Percentiles rank a stretch among this genome's conserved stretches.
Evolutionary conservation across 768 basidiomycete species (phyloP).

Genomic region (Mrakia blollopis): DNA sequence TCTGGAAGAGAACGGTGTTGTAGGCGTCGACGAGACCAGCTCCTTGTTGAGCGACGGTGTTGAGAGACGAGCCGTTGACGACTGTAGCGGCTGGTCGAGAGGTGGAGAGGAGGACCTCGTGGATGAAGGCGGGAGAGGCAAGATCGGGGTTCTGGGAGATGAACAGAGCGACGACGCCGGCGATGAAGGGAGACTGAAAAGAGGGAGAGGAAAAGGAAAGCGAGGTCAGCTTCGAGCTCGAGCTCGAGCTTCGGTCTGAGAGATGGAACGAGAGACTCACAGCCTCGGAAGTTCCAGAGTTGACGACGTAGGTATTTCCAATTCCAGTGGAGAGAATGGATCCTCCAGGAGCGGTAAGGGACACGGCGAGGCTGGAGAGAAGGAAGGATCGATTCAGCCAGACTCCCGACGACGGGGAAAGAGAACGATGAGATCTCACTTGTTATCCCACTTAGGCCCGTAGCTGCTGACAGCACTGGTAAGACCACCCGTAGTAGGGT

Average conservation of each 20-base stretch:
- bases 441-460: slow-evolving; percentile 25
- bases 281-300: slow-evolving; percentile 34
- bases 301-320: slow-evolving; percentile 34
- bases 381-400: not conserved
- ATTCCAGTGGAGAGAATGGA: slow-evolving; percentile 52
- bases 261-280: not conserved
- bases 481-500: slow-evolving; percentile 54
- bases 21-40: slow-evolving; percentile 52
- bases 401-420: not conserved
- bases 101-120: slow-evolving; percentile 37
- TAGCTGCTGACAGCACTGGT: slow-evolving; percentile 49
- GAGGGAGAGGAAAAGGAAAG: not conserved
- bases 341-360: slow-evolving; percentile 27
- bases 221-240: too few species aligned
- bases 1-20: slow-evolving; percentile 53
- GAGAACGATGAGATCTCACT: not conserved
- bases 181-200: slow-evolving; percentile 33
- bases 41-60: slow-evolving; percentile 40
- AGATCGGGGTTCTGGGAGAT: slow-evolving; percentile 38
- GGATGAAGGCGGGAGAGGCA: slow-evolving; percentile 35
- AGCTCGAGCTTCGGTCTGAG: not conserved
- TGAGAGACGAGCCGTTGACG: slow-evolving; percentile 35
- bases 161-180: slow-evolving; percentile 44
- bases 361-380: slow-evolving; percentile 3
- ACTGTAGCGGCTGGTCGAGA: slow-evolving; percentile 35